Evolutionary conservation across 2,329 filamentous ascomycete species (phyloP).

Genomic region (Pseudovirgaria hyperparasitica): DNA sequence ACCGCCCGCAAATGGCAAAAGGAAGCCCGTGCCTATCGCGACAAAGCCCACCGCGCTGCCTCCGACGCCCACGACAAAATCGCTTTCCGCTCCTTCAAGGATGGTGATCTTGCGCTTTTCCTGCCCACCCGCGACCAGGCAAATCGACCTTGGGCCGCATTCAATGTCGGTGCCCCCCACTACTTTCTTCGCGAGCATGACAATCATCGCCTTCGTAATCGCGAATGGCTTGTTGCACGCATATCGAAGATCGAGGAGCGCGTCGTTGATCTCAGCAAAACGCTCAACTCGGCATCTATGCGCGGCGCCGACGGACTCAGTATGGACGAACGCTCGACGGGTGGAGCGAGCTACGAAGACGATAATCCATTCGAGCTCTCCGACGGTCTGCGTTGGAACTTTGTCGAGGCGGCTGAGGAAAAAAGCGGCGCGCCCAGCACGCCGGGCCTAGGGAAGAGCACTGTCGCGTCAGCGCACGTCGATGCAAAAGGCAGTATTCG

Average conservation of each 20-base stretch:
- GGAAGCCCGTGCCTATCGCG: constrained; percentile 74
- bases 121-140: constrained; percentile 89
- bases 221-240: constrained; percentile 93
- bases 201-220: constrained; percentile 64
- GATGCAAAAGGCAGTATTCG: constrained; percentile 63
- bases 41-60: constrained; percentile 68
- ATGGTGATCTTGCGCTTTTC: constrained; percentile 89
- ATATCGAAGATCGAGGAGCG: constrained; percentile 87
- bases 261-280: constrained; percentile 82
- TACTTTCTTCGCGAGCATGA: constrained; percentile 95
- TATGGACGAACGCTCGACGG: constrained; percentile 32
- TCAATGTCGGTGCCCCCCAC: constrained; percentile 94
- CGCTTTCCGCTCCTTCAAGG: constrained; percentile 89
- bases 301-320: constrained; percentile 25
- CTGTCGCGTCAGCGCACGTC: constrained; percentile 75
- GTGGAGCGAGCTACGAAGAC: constrained; percentile 51
- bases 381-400: constrained; percentile 89
- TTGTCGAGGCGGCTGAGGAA: constrained; percentile 87
- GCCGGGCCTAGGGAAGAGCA: constrained; percentile 81
- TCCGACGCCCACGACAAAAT: constrained; percentile 92
- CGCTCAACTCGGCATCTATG: too few species aligned
- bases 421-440: constrained; percentile 82
- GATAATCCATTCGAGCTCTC: constrained; percentile 96
- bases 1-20: constrained; percentile 88
- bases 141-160: constrained; percentile 91